Conservation (phyloP, 345 rosid genomes). For the Lenwebbia sp. region DNA sequence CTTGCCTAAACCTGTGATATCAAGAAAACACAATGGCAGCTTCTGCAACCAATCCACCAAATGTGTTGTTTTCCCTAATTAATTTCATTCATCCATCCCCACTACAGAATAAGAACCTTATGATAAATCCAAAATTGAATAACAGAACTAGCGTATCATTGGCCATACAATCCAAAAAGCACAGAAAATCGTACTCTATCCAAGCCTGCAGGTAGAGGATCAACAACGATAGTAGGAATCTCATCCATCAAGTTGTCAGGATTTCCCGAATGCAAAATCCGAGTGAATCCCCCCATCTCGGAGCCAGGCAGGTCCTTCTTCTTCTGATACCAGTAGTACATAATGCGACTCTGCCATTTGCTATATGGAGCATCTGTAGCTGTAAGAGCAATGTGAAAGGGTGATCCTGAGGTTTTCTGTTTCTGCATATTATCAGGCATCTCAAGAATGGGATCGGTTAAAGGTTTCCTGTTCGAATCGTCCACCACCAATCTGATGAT, state of each 20-base stretch:
- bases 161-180: background rate
- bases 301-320: conserved; percentile 69
- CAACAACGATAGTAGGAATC: conserved; percentile 79
- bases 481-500: conserved; percentile 9
- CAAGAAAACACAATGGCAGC: background rate
- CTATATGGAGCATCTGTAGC: conserved; percentile 84
- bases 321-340: conserved; percentile 95
- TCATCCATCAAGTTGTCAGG: conserved; percentile 86
- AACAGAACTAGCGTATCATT: background rate
- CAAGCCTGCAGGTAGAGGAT: conserved; percentile 86
- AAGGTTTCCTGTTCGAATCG: conserved; percentile 16
- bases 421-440: conserved; percentile 42
- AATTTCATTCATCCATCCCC: background rate
- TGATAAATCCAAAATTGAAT: background rate
- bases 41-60: background rate
- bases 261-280: conserved; percentile 80
- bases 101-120: background rate
- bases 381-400: conserved; percentile 80
- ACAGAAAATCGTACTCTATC: conserved; percentile 47
- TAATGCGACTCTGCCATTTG: conserved; percentile 94
- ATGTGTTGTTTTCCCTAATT: background rate
- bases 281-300: conserved; percentile 88
- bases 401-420: conserved; percentile 22
- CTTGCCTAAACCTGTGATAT: background rate
- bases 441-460: conserved; percentile 55